A percentile compares a stretch with the other conserved stretches of the same genome.
Conservation (phyloP, 192 early-diverging fungal species). For the Chytriomyces hyalinus region DNA sequence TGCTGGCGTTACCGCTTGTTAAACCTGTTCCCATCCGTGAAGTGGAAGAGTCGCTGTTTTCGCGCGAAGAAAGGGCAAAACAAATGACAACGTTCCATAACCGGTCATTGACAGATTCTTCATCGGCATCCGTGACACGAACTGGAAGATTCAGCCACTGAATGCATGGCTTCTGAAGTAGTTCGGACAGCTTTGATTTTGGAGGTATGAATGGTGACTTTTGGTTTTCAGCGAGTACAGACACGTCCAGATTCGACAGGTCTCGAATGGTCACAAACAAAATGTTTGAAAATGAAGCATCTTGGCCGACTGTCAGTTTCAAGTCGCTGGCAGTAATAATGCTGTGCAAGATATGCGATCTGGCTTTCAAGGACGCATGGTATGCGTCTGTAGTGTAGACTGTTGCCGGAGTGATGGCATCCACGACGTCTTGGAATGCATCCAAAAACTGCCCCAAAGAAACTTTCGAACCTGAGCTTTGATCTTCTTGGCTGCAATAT, state of each 20-base stretch:
- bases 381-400: slow-evolving; percentile 16
- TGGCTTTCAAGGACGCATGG: not conserved
- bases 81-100: slow-evolving; percentile 29
- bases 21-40: not conserved
- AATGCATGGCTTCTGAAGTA: slow-evolving; percentile 14
- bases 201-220: not conserved
- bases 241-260: not conserved
- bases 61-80: slow-evolving; percentile 1
- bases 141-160: slow-evolving; percentile 33
- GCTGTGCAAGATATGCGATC: not conserved
- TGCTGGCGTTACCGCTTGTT: not conserved
- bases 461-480: not conserved
- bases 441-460: not conserved
- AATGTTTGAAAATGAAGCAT: slow-evolving; percentile 12
- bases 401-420: not conserved
- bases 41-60: not conserved
- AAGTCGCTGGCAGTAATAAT: not conserved
- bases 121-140: slow-evolving; percentile 10
- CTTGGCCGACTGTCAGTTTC: not conserved
- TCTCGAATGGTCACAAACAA: not conserved
- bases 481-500: not conserved
- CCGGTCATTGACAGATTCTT: slow-evolving; percentile 20
- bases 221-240: not conserved
- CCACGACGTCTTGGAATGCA: not conserved
- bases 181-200: not conserved